Percentiles rank a stretch among this genome's conserved stretches.
Evolutionary conservation across 768 basidiomycete species (phyloP).

Genomic region (Russula lepida): DNA sequence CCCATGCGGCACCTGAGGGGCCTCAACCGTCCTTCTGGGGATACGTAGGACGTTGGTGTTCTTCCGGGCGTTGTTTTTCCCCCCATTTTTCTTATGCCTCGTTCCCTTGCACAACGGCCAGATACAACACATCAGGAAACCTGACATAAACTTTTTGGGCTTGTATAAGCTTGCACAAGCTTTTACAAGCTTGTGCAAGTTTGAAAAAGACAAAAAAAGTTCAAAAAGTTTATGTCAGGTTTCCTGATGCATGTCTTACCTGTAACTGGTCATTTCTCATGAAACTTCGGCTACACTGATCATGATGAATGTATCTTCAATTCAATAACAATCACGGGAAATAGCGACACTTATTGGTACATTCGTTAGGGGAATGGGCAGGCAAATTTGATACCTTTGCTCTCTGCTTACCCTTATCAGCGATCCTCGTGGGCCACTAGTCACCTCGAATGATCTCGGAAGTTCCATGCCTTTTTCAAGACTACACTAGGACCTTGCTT

Average conservation of each 20-base stretch:
- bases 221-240: too few relatives aligned
- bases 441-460: constrained; percentile 3
- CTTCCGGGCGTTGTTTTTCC: not conserved
- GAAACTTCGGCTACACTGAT: not conserved
- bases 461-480: not conserved
- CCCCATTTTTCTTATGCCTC: not conserved
- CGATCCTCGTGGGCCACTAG: not conserved
- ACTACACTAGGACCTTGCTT: not conserved
- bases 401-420: not conserved
- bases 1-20: not conserved
- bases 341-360: not conserved
- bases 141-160: too few relatives aligned
- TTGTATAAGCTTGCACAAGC: too few relatives aligned
- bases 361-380: not conserved
- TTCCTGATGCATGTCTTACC: not conserved
- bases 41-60: not conserved
- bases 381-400: not conserved
- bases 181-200: too few relatives aligned
- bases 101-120: not conserved
- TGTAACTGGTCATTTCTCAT: not conserved
- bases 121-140: too few relatives aligned
- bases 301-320: not conserved
- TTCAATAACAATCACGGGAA: not conserved
- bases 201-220: too few relatives aligned
- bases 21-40: not conserved